Base-by-base conservation (phyloP, 306 rosid genomes). In the Abrus pulchellus region DNA sequence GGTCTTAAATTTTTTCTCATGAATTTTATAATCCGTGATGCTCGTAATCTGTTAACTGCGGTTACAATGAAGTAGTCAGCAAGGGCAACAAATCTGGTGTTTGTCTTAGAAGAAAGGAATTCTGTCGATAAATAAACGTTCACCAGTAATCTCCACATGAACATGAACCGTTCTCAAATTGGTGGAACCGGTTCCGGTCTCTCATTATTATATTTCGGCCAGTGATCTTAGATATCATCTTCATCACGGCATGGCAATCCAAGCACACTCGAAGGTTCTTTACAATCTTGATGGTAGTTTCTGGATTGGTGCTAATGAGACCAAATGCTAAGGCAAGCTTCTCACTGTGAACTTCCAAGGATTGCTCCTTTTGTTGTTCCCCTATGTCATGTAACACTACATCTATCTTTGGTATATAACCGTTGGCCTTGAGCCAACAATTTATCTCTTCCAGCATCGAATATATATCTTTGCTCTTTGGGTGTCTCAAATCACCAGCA, bases 271-370 rank as follows among this genome's bases (percentile, higher is more conserved):
- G 80, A 6, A 92, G 92, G 78, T 94, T 94, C 86, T 91, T 90
- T 53, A 92, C 91, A 44, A 94, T 87, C 84, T 91, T 94, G 74
- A 92, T 81, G 1, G 91, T 75, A 29, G 88, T 85, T 54, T 92
- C 94, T 1, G 88, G 88, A 27, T 80, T 80, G 30, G 93, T 88
- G 53, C 97, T 88, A 53, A 92, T 89, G 30, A 94, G 92, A 81
- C 97, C 98, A 29, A 88, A 92, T 50, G 98, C 97, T 63, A 90
- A 75, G 14, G 96, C 97, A 62, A 94, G 93, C 80, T 90, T 94
- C 88, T 92, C 96, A 43, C 97, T 89, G 45, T 94, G 98, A 75
- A 92, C 97, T 81, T 87, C 90, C 32, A 94, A 89, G 13, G 90
- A 90, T 29, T 74, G 89, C 84, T 89, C 88, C 57, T 94, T 94